Evolutionary conservation across 768 basidiomycete genomes (phyloP).

Genomic region (Hydnomerulius pinastri): DNA sequence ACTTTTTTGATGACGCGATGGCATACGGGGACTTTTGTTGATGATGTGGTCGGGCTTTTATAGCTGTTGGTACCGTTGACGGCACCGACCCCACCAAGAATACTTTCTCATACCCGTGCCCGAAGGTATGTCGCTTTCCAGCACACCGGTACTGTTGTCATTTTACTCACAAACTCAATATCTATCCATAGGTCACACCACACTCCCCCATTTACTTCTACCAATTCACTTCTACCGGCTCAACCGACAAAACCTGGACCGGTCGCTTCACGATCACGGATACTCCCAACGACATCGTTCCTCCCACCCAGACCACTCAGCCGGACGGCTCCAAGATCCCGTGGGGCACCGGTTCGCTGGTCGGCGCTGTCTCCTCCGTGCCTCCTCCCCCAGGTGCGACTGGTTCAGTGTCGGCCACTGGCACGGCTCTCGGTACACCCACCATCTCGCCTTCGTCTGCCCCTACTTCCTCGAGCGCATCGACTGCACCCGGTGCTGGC

Average conservation of each 20-base stretch:
- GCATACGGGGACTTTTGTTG: background rate
- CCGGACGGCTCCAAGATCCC: conserved; percentile 51
- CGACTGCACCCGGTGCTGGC: background rate
- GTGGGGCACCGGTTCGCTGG: conserved; percentile 68
- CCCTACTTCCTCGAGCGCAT: conserved; percentile 5
- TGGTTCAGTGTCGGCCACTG: conserved; percentile 6
- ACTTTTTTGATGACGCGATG: background rate
- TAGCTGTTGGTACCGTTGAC: conserved; percentile 68
- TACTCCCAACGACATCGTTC: conserved; percentile 42
- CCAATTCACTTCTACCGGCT: conserved; percentile 58
- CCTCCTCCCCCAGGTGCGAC: conserved; percentile 20
- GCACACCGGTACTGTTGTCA: background rate
- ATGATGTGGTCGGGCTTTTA: background rate
- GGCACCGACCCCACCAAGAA: conserved; percentile 53
- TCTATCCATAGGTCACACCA: conserved; percentile 50
- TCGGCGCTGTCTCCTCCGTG: conserved; percentile 39
- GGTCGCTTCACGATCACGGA: conserved; percentile 75
- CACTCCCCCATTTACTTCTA: conserved; percentile 79
- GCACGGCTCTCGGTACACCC: conserved; percentile 1
- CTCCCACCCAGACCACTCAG: conserved; percentile 55
- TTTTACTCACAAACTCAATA: background rate
- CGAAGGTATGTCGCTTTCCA: conserved; percentile 42
- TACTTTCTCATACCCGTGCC: conserved; percentile 62
- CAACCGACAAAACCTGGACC: conserved; percentile 58
- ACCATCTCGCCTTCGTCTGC: background rate